These are phyloP conservation scores for Heritiera littoralis DNA, from an alignment of 345 rosid species.

Conservation along the genomic window DNA sequence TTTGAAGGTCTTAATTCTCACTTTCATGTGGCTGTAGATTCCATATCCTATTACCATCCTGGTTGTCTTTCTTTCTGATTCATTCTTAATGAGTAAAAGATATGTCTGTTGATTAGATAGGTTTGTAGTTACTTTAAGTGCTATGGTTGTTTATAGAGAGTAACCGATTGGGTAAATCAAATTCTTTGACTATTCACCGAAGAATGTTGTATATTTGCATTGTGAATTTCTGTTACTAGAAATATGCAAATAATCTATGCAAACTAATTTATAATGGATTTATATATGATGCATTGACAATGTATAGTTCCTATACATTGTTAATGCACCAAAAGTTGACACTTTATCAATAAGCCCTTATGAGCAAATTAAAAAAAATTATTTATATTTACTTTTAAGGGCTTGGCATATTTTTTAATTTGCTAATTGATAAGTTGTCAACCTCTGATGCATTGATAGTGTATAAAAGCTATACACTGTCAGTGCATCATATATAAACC, in stretches of 20 bases:
- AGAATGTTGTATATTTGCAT: neutral
- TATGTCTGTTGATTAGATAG: conserved; percentile 1
- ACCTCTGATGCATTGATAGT: too few relatives aligned
- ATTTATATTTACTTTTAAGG: too few relatives aligned
- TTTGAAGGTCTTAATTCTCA: conserved; percentile 54
- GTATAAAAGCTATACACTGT: too few relatives aligned
- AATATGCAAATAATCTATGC: neutral
- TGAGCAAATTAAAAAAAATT: too few relatives aligned
- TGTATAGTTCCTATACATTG: too few relatives aligned
- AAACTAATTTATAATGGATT: neutral
- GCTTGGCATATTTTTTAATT: too few relatives aligned
- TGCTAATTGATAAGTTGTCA: too few relatives aligned
- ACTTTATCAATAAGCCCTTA: too few relatives aligned
- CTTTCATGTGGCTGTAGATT: conserved; percentile 1
- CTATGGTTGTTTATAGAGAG: neutral
- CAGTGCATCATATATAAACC: neutral
- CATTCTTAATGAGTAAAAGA: conserved; percentile 4
- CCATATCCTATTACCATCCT: neutral
- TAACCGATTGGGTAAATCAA: neutral
- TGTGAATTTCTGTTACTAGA: neutral
- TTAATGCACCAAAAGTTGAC: too few relatives aligned
- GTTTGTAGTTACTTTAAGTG: neutral
- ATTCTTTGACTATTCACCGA: neutral
- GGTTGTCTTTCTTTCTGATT: neutral
- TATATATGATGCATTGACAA: too few relatives aligned